These are phyloP conservation scores for Aspergillus indologenus DNA, from an alignment of 495 filamentous ascomycete genomes.

Conservation along the genomic window DNA sequence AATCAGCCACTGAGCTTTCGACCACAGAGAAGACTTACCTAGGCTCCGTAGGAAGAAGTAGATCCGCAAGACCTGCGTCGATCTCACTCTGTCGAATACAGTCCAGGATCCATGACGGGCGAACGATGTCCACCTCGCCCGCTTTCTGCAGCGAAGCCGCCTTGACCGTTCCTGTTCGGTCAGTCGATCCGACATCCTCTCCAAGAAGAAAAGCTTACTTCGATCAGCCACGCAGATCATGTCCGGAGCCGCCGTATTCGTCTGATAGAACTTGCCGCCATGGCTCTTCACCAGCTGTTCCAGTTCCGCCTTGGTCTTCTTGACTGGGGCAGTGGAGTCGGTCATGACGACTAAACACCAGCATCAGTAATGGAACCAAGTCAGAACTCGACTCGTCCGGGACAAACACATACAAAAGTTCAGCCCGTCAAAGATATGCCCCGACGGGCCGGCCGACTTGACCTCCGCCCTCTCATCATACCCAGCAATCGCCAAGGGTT, in stretches of 20 bases:
- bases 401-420: constrained; percentile 63
- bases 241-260: constrained; percentile 54
- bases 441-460: constrained; percentile 54
- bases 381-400: neutral
- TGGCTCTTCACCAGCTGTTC: constrained; percentile 84
- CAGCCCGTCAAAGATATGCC: constrained; percentile 66
- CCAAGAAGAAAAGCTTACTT: constrained; percentile 37
- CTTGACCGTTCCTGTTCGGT: constrained; percentile 64
- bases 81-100: constrained; percentile 65
- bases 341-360: constrained; percentile 55
- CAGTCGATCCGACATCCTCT: constrained; percentile 2
- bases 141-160: constrained; percentile 76
- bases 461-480: constrained; percentile 50
- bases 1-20: neutral
- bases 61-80: constrained; percentile 54
- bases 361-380: constrained; percentile 17
- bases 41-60: constrained; percentile 68
- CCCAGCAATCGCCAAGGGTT: constrained; percentile 68
- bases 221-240: constrained; percentile 78
- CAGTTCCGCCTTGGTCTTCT: constrained; percentile 75
- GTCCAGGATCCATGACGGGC: constrained; percentile 81
- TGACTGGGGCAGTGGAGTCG: constrained; percentile 53
- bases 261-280: constrained; percentile 80
- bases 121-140: constrained; percentile 66
- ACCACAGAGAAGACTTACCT: constrained; percentile 35